phyloP scores from a whole-genome alignment of 306 rosid species.

The Prunus armeniaca region DNA sequence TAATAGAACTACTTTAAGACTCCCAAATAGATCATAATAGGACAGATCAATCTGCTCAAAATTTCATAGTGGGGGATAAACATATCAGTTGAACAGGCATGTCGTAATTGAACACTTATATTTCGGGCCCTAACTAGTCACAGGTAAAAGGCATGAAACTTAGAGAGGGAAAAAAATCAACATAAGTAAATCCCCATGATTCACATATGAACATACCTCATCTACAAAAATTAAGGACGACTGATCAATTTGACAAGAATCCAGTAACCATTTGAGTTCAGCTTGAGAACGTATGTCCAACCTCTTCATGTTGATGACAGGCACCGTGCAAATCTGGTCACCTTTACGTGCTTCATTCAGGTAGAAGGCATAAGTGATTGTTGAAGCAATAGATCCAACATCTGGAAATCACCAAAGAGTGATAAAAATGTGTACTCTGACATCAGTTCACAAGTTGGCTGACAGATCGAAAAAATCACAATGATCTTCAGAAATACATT shows the following conservation, averaged over 20 bases:
- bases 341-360: conserved; percentile 44
- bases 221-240: conserved; percentile 65
- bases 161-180: not conserved
- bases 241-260: conserved; percentile 75
- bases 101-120: not conserved
- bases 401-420: conserved; percentile 40
- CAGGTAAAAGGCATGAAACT: not conserved
- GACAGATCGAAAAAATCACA: not conserved
- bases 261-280: conserved; percentile 81
- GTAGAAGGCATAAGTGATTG: conserved; percentile 78
- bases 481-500: not conserved
- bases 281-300: conserved; percentile 56
- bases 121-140: not conserved
- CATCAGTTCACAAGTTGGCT: not conserved
- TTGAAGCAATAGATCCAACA: conserved; percentile 67
- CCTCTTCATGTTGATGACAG: conserved; percentile 76
- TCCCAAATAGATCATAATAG: conserved; percentile 78
- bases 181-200: not conserved
- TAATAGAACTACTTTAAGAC: conserved; percentile 70
- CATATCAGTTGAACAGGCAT: conserved; percentile 6
- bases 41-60: conserved; percentile 75
- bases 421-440: not conserved
- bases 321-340: conserved; percentile 59
- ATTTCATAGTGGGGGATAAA: conserved; percentile 10
- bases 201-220: conserved; percentile 49